A percentile compares a stretch with the other conserved stretches of the same genome.
phyloP scores from a whole-genome alignment of 805 yeast species.

The Myxozyma neotropica region DNA sequence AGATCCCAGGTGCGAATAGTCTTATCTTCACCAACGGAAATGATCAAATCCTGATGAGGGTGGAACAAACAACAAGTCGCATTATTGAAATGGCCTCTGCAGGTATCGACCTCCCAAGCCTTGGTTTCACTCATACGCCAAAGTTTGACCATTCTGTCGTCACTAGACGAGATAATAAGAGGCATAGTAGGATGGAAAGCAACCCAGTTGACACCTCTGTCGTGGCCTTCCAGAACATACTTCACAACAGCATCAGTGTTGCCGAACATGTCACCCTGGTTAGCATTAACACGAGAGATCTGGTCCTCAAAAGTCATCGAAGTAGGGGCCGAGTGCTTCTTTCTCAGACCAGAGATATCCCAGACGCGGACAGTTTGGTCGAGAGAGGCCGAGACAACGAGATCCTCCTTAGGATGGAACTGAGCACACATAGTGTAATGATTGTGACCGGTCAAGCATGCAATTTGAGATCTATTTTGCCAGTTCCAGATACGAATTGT shows the following conservation, averaged over 20 bases:
- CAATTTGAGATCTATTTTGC: constrained; percentile 97
- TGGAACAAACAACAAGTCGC: constrained; percentile 89
- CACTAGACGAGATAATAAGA: constrained; percentile 91
- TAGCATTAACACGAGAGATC: constrained; percentile 55
- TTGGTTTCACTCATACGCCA: constrained; percentile 98
- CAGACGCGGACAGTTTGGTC: constrained; percentile 99
- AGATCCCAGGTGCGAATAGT: constrained; percentile 97
- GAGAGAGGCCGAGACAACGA: constrained; percentile 91
- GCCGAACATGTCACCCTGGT: constrained; percentile 74
- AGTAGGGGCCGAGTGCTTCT: constrained; percentile 84
- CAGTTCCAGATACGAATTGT: constrained; percentile 99
- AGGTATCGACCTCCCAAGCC: constrained; percentile 99
- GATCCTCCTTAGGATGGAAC: constrained; percentile 93
- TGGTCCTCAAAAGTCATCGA: constrained; percentile 47
- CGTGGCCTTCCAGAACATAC: constrained; percentile 96
- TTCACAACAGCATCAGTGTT: constrained; percentile 92
- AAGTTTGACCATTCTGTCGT: constrained; percentile 89
- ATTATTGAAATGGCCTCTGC: constrained; percentile 95
- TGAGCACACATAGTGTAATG: constrained; percentile 98
- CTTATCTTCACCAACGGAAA: constrained; percentile 94
- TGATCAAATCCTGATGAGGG: constrained; percentile 86
- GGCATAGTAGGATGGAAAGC: constrained; percentile 97
- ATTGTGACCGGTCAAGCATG: constrained; percentile 95
- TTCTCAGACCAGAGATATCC: constrained; percentile 94
- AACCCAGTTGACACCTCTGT: constrained; percentile 98